Evolutionary conservation across 78 protist species (phyloP), one percentile per base, ranked within the genome.

Genomic region (Dictyostelium brefeldianum): DNA sequence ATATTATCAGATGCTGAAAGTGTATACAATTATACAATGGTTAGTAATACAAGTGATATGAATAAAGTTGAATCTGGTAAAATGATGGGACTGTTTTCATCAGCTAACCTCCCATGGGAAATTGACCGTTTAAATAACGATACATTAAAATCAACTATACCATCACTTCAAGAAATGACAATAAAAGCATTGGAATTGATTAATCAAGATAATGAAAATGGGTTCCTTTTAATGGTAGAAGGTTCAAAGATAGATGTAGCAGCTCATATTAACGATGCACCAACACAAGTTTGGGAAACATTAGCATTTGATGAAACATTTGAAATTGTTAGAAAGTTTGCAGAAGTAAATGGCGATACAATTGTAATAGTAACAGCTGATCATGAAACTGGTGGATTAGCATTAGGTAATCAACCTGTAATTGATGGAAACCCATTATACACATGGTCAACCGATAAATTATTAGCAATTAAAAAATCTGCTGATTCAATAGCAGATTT

Each of bases 381-480:
- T 53, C 98, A 96, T 74, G 98, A 96, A 46, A 96, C 98, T 3
- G 98, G 98, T 41, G 98, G 98, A 27, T 48, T 87, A 9, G 78
- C 93, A 43, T 43, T 87, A 5, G 93, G 79, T 15, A 12, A 43
- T 47, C 93, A 87, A 65, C 20, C 17, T 17, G 50, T 64, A 5
- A 59, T 78, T 9, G 27, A 71, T 27, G 82, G 36, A 4, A 18
- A 81, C 5, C 80, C 78, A 20, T 1, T 5, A 0, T 91, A 91
- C 46, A 14, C 15, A 27, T 91, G 90, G 90, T 15, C 74, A 17
- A 89, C 95, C 22, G 81, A 90, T 11, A 27, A 9, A 17, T 41
- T 90, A 15, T 31, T 90, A 41, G 36, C 62, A 12, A 48, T 83
- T 14, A 71, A 50, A 4, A 73, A 81, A 25, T 79, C 90, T n/a